phyloP scores from a whole-genome alignment of 2,329 filamentous ascomycete genomes.

The Venturiaceae sp. region DNA sequence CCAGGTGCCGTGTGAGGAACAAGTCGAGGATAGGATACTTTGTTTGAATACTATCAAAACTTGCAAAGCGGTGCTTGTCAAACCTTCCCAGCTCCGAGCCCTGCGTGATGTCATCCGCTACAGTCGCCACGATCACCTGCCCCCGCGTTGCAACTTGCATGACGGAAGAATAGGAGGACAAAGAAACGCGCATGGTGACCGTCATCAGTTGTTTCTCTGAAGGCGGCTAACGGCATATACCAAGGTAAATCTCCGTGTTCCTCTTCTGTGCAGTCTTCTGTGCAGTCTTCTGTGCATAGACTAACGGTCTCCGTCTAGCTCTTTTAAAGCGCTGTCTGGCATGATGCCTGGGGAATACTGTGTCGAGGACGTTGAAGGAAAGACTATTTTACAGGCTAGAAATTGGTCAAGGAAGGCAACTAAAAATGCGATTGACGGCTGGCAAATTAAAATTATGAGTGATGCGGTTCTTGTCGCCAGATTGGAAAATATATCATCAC shows the following conservation, averaged over 20 bases:
- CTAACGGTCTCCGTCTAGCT: neutral
- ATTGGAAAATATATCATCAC: neutral
- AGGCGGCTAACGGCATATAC: neutral
- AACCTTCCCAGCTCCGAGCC: neutral
- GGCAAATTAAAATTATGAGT: too few relatives aligned
- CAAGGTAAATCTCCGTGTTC: neutral
- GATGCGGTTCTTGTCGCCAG: too few relatives aligned
- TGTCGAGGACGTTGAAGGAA: neutral
- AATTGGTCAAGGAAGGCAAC: neutral
- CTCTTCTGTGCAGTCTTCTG: neutral
- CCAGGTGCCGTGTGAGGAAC: conserved; percentile 1
- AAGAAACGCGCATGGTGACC: neutral
- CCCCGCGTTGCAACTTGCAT: neutral
- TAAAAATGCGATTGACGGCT: too few relatives aligned
- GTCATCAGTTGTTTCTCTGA: neutral
- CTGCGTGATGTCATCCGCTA: neutral
- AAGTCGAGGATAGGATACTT: neutral
- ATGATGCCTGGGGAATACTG: neutral
- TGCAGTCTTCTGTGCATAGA: neutral
- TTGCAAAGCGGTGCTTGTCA: too few relatives aligned
- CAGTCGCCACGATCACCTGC: neutral
- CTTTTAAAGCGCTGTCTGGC: neutral
- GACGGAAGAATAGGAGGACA: neutral
- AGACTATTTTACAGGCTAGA: neutral
- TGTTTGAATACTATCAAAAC: neutral